These are phyloP conservation scores for Saussurea involucrata DNA, from an alignment of 129 eudicot genomes.

Conservation along the genomic window DNA sequence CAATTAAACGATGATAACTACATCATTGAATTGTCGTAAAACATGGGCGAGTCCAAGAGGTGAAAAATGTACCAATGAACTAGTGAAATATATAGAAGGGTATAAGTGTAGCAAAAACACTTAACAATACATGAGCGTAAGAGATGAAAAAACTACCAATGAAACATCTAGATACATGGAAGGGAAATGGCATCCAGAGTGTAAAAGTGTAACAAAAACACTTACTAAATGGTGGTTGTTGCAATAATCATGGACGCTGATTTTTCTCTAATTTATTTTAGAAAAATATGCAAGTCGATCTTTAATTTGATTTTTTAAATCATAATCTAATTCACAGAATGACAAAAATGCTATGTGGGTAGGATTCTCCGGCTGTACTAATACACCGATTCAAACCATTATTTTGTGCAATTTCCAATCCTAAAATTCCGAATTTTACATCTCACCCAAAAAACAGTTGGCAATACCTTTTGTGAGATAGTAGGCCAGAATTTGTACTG, in stretches of 20 bases:
- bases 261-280: neutral
- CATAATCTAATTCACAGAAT: conserved; percentile 1
- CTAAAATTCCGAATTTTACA: neutral
- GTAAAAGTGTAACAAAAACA: neutral
- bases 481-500: neutral
- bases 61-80: neutral
- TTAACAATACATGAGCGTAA: neutral
- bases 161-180: neutral
- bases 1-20: neutral
- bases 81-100: neutral
- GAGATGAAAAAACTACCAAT: neutral
- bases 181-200: neutral
- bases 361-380: neutral
- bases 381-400: neutral
- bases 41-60: neutral
- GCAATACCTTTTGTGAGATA: neutral
- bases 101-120: neutral
- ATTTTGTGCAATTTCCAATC: neutral
- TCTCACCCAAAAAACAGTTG: neutral
- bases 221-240: neutral
- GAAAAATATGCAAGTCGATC: neutral
- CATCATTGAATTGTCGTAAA: neutral
- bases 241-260: neutral
- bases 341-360: neutral
- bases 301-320: neutral